Evolutionary conservation across 768 basidiomycete species (phyloP).

Genomic region (Xerocomellus chrysenteron): DNA sequence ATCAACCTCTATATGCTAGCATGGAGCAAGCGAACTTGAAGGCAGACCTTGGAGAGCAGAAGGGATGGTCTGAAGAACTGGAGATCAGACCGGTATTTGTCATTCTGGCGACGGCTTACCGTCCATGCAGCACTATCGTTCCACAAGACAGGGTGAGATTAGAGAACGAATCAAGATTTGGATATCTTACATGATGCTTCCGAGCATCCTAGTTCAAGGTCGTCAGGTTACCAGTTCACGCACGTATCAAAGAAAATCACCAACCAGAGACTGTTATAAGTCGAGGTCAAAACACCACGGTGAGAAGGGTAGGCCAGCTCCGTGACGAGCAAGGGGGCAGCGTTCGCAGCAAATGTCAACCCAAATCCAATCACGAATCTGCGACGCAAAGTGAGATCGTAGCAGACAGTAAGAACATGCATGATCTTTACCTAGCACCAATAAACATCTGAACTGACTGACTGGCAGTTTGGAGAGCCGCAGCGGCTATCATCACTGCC

Average conservation of each 20-base stretch:
- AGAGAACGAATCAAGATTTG: too few relatives aligned
- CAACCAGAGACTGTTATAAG: conserved; percentile 46
- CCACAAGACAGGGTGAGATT: not conserved
- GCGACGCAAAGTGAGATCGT: too few relatives aligned
- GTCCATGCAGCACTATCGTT: conserved; percentile 63
- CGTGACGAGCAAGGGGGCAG: conserved; percentile 51
- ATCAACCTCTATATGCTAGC: not conserved
- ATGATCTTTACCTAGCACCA: conserved; percentile 20
- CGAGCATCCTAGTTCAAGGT: conserved; percentile 20
- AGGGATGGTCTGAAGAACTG: conserved; percentile 9
- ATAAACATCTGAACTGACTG: conserved; percentile 45
- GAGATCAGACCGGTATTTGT: not conserved
- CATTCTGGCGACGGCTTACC: not conserved
- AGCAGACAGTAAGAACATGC: too few relatives aligned
- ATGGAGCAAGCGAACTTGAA: not conserved
- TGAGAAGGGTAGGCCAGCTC: conserved; percentile 53
- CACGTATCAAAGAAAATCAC: not conserved
- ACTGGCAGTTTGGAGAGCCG: conserved; percentile 37
- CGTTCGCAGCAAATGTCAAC: conserved; percentile 38
- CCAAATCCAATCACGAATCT: conserved; percentile 44
- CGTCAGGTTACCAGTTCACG: not conserved
- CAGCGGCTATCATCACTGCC: conserved; percentile 37
- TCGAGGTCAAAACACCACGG: conserved; percentile 43
- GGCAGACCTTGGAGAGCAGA: conserved; percentile 15
- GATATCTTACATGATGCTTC: conserved; percentile 32